phyloP scores from a whole-genome alignment of 1,284 basidiomycete species.

The Pseudozyma sp. region DNA sequence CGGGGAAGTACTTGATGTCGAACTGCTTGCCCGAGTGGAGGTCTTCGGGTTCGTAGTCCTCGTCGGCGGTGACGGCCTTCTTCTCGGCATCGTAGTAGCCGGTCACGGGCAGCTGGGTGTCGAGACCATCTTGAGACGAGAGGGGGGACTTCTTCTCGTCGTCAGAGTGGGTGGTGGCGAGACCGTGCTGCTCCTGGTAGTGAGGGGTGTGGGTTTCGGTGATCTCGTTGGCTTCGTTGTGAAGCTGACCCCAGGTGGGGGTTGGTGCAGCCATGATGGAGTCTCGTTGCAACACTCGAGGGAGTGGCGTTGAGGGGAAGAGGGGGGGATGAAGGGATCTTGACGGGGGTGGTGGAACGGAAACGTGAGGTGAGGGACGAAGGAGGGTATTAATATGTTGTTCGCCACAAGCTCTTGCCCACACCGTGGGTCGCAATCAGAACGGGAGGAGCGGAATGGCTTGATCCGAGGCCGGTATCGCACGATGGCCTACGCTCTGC shows the following conservation, averaged over 20 bases:
- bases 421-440: too few relatives aligned
- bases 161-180: conserved; percentile 14
- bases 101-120: conserved; percentile 31
- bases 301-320: neutral
- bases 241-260: conserved; percentile 43
- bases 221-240: conserved; percentile 55
- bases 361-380: conserved; percentile 4
- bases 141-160: conserved; percentile 50
- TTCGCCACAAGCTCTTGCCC: too few relatives aligned
- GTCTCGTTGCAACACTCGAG: neutral
- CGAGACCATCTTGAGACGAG: conserved; percentile 37
- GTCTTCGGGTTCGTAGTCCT: conserved; percentile 46
- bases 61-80: conserved; percentile 37
- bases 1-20: conserved; percentile 48
- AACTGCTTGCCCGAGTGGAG: conserved; percentile 47
- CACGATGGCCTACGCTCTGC: too few relatives aligned
- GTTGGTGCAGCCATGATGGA: conserved; percentile 40
- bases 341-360: neutral
- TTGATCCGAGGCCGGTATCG: neutral
- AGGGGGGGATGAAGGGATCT: neutral
- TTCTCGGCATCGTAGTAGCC: conserved; percentile 48
- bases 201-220: conserved; percentile 38
- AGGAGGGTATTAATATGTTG: neutral
- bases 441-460: neutral
- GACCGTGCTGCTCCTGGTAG: conserved; percentile 39